These are phyloP conservation scores for Diaporthe helianthi DNA, from an alignment of 2,329 filamentous ascomycete species.

Conservation along the genomic window DNA sequence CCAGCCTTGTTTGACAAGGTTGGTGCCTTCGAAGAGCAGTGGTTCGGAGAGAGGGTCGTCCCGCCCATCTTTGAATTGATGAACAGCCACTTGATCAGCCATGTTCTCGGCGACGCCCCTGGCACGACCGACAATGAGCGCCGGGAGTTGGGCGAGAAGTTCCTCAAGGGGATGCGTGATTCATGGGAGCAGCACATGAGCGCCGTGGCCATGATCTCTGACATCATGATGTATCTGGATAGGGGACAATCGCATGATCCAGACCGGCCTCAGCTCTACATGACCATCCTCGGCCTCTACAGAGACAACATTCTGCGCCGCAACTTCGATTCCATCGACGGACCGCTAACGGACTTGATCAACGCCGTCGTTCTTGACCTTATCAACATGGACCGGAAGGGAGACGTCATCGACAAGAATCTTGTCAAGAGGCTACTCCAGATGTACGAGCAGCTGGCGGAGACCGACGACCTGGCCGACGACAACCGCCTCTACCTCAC, in stretches of 20 bases:
- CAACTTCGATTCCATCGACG: slow-evolving; percentile 47
- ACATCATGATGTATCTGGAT: slow-evolving; percentile 98
- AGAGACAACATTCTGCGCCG: slow-evolving; percentile 79
- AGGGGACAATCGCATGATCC: slow-evolving; percentile 78
- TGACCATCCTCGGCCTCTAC: slow-evolving; percentile 85
- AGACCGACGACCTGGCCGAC: slow-evolving; percentile 79
- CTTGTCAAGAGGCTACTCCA: slow-evolving; percentile 83
- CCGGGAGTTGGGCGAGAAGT: slow-evolving; percentile 80
- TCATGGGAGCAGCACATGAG: slow-evolving; percentile 90
- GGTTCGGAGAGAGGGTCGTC: slow-evolving; percentile 79
- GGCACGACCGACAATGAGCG: slow-evolving; percentile 78
- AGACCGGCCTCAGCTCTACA: slow-evolving; percentile 76
- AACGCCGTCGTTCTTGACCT: slow-evolving; percentile 87
- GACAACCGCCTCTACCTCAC: slow-evolving; percentile 83
- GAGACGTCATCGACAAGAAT: slow-evolving; percentile 84
- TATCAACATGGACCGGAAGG: slow-evolving; percentile 89
- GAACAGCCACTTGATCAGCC: slow-evolving; percentile 68
- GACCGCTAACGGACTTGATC: slow-evolving; percentile 73
- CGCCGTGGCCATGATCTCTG: slow-evolving; percentile 95
- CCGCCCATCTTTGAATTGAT: slow-evolving; percentile 74
- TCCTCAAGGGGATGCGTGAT: slow-evolving; percentile 76
- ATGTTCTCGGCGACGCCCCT: slow-evolving; percentile 62
- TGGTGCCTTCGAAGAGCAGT: slow-evolving; percentile 79
- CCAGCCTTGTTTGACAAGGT: slow-evolving; percentile 82
- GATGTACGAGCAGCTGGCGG: slow-evolving; percentile 90